Percentiles rank a stretch among this genome's conserved stretches.
phyloP scores from a whole-genome alignment of 192 early-diverging fungal species.

The Cetraspora pellucida region DNA sequence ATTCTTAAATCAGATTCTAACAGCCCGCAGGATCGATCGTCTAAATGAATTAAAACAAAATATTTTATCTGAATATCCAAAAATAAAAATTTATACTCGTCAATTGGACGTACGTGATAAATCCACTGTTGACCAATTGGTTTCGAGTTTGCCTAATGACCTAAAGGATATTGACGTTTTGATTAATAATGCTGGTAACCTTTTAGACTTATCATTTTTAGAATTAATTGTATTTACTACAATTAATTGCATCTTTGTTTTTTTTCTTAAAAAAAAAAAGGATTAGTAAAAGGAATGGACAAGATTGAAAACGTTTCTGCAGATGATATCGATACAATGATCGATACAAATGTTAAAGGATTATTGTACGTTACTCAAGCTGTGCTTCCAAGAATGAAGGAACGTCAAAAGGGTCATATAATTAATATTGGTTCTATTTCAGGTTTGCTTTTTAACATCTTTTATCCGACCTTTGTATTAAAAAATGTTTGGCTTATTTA shows the following conservation, averaged over 20 bases:
- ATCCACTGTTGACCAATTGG: slow-evolving; percentile 49
- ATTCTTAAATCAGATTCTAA: slow-evolving; percentile 45
- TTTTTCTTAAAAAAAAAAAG: slow-evolving; percentile 15
- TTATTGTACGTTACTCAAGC: slow-evolving; percentile 78
- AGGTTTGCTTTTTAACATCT: slow-evolving; percentile 41
- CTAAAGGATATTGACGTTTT: slow-evolving; percentile 74
- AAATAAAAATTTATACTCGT: slow-evolving; percentile 59
- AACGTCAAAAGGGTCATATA: slow-evolving; percentile 67
- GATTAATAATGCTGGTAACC: slow-evolving; percentile 83
- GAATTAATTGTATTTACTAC: neutral
- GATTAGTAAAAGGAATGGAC: slow-evolving; percentile 74
- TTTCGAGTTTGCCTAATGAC: slow-evolving; percentile 54
- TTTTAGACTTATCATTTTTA: neutral
- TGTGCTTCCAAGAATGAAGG: slow-evolving; percentile 76
- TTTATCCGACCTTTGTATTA: neutral
- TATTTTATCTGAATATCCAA: slow-evolving; percentile 50
- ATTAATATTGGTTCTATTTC: slow-evolving; percentile 86
- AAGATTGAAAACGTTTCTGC: slow-evolving; percentile 58
- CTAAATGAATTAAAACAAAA: slow-evolving; percentile 60
- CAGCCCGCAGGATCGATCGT: slow-evolving; percentile 67
- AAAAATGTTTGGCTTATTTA: no score
- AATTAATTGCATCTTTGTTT: neutral
- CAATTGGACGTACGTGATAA: slow-evolving; percentile 74
- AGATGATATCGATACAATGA: slow-evolving; percentile 73
- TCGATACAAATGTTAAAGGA: slow-evolving; percentile 92